A percentile compares a stretch with the other conserved stretches of the same genome.
Conservation (phyloP, 1,139 yeast species). For the Debaryomycetaceae sp. region DNA sequence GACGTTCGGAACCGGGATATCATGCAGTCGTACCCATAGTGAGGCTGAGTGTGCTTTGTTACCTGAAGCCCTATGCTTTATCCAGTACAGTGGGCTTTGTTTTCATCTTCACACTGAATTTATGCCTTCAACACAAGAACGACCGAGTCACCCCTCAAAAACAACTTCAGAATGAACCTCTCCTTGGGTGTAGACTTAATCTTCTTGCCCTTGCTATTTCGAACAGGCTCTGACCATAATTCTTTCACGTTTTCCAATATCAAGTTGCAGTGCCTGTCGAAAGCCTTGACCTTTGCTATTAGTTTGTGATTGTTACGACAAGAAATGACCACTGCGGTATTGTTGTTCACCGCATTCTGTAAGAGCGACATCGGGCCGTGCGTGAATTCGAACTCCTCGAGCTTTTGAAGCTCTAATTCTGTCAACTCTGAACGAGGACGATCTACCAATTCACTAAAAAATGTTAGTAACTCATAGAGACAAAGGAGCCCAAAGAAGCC, state of each 20-base stretch:
- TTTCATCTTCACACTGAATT: neutral
- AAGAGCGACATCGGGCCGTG: slow-evolving; percentile 90
- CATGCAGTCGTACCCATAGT: too few species aligned
- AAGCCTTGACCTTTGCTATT: slow-evolving; percentile 86
- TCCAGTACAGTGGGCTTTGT: neutral
- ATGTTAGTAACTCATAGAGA: slow-evolving; percentile 11
- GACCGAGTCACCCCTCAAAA: slow-evolving; percentile 93
- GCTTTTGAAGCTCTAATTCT: slow-evolving; percentile 70
- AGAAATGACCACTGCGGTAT: slow-evolving; percentile 78
- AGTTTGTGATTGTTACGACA: slow-evolving; percentile 91
- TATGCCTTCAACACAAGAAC: slow-evolving; percentile 69
- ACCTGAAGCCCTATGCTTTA: too few species aligned
- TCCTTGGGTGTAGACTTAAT: slow-evolving; percentile 73
- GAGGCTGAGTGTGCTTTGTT: too few species aligned
- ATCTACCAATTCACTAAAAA: slow-evolving; percentile 55
- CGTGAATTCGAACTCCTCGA: slow-evolving; percentile 86
- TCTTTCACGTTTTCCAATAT: slow-evolving; percentile 91
- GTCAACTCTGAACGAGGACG: slow-evolving; percentile 78
- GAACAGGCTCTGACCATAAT: slow-evolving; percentile 75
- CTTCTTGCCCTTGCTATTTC: slow-evolving; percentile 64
- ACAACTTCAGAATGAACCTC: slow-evolving; percentile 83
- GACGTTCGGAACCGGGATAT: too few species aligned
- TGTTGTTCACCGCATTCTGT: slow-evolving; percentile 72
- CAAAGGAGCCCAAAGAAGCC: neutral
- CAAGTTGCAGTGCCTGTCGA: slow-evolving; percentile 94